phyloP scores from a whole-genome alignment of 257 asterid genomes.

The Capsicum baccatum region DNA sequence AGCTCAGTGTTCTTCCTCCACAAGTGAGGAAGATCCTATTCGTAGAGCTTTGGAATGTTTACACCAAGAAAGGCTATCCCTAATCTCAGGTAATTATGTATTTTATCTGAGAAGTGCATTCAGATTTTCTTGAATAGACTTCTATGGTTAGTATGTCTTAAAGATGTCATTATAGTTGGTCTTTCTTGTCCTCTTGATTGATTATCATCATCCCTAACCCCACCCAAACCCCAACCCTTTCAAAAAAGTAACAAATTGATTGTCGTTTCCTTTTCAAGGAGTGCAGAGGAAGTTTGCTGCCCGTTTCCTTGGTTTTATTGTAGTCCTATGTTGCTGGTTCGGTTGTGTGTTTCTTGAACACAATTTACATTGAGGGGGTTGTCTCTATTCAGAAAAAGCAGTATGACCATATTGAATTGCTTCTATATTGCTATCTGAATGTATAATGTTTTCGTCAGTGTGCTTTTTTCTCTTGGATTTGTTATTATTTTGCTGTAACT shows the following conservation, averaged over 20 bases:
- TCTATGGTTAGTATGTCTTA: neutral
- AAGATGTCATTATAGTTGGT: neutral
- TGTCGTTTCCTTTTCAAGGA: neutral
- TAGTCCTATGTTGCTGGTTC: neutral
- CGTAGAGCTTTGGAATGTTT: conserved; percentile 56
- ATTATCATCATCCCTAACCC: neutral
- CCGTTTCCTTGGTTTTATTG: neutral
- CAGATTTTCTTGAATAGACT: neutral
- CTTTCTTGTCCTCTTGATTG: neutral
- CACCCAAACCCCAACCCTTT: neutral
- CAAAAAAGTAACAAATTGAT: neutral
- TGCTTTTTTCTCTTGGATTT: neutral
- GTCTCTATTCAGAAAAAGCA: neutral
- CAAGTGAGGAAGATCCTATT: conserved; percentile 57
- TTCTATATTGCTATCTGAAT: neutral
- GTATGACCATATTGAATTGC: neutral
- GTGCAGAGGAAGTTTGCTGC: neutral
- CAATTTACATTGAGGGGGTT: neutral
- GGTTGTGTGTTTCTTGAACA: neutral
- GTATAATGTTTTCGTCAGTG: neutral
- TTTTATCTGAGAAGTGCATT: neutral
- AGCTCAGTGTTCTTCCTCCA: conserved; percentile 68
- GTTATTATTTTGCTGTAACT: neutral
- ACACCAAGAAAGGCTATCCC: conserved; percentile 74
- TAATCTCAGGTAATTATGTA: conserved; percentile 67